Conservation (phyloP, 768 basidiomycete species). For the Imleria badia region DNA sequence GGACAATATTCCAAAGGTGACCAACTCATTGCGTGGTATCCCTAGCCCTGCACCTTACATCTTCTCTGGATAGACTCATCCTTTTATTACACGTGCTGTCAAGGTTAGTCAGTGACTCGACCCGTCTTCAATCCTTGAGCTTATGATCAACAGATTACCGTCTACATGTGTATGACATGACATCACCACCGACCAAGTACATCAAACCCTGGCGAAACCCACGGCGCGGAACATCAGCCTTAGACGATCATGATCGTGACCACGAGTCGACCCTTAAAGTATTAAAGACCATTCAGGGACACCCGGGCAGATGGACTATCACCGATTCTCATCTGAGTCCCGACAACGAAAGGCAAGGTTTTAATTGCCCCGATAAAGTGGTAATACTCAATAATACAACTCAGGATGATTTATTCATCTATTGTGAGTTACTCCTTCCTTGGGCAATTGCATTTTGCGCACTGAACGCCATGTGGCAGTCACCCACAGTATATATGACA, state of each 20-base stretch:
- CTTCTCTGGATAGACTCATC: slow-evolving; percentile 60
- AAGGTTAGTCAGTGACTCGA: slow-evolving; percentile 49
- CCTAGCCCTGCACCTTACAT: slow-evolving; percentile 1
- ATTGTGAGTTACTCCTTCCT: slow-evolving; percentile 47
- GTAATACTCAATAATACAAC: slow-evolving; percentile 2
- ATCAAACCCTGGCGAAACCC: slow-evolving; percentile 11
- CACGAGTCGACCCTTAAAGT: slow-evolving; percentile 51
- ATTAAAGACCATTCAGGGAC: slow-evolving; percentile 70
- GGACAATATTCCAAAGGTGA: slow-evolving; percentile 80
- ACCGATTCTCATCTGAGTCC: slow-evolving; percentile 92
- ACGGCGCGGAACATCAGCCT: slow-evolving; percentile 16
- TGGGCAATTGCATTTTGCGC: background rate
- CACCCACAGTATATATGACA: slow-evolving; percentile 72
- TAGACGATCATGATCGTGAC: slow-evolving; percentile 35
- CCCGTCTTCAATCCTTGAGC: background rate
- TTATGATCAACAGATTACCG: slow-evolving; percentile 64
- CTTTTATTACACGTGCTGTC: slow-evolving; percentile 91
- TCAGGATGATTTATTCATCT: slow-evolving; percentile 89
- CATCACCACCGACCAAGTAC: slow-evolving; percentile 41
- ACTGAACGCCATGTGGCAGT: slow-evolving; percentile 40
- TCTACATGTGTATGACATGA: slow-evolving; percentile 84
- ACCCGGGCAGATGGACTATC: slow-evolving; percentile 86
- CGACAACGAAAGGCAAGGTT: slow-evolving; percentile 74
- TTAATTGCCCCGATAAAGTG: slow-evolving; percentile 49
- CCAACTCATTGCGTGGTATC: background rate